Percentiles rank a stretch among this genome's conserved stretches.
These are phyloP conservation scores for Zoysia matrella DNA, from an alignment of 202 grass and related monocot genomes.

Conservation along the genomic window DNA sequence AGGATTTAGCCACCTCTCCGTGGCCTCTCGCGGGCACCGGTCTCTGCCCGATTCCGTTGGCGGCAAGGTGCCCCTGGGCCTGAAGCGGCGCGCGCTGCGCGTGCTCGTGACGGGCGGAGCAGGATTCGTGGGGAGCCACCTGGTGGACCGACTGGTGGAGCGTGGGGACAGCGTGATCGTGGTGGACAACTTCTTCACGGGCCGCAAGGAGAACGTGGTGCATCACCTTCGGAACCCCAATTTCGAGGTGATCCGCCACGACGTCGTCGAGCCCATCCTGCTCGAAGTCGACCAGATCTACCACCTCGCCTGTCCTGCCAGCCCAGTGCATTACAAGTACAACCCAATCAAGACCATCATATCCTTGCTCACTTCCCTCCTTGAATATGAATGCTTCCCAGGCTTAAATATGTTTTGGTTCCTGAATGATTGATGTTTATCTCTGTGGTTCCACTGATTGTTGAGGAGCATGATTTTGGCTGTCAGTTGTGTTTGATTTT, in stretches of 20 bases:
- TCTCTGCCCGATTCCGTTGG: conserved; percentile 53
- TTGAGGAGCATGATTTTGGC: conserved; percentile 3
- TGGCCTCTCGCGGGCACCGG: neutral
- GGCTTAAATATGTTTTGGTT: neutral
- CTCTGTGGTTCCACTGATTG: neutral
- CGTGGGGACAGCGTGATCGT: no score
- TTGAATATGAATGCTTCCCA: conserved; percentile 21
- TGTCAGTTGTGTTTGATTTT: neutral
- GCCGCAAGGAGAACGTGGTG: no score
- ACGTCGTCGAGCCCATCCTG: conserved; percentile 78
- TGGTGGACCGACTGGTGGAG: no score
- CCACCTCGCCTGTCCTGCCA: conserved; percentile 79
- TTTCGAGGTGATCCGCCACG: conserved; percentile 84
- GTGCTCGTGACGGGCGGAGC: no score
- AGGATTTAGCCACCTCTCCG: neutral
- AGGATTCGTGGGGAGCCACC: no score
- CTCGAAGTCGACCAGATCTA: conserved; percentile 90
- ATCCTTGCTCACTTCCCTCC: conserved; percentile 58
- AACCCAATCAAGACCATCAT: conserved; percentile 91
- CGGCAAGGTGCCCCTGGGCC: conserved; percentile 68
- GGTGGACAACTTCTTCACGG: no score
- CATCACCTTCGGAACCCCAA: conserved; percentile 56
- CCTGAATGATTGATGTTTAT: neutral
- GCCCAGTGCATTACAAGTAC: conserved; percentile 87
- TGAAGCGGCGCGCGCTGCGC: neutral